phyloP scores from a whole-genome alignment of 129 eudicot genomes.

The Smallanthus sonchifolius region DNA sequence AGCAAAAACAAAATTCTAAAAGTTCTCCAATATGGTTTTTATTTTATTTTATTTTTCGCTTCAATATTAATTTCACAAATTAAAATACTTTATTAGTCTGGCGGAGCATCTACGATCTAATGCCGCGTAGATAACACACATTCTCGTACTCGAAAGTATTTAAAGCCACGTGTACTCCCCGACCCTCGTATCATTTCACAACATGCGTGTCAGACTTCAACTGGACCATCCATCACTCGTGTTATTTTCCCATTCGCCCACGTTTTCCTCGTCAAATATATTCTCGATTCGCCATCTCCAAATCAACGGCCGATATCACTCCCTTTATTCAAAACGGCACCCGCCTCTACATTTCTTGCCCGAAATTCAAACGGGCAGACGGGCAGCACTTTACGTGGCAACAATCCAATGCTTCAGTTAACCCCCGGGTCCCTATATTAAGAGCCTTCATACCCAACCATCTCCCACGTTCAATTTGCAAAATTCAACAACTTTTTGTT shows the following conservation, averaged over 20 bases:
- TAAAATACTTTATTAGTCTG: no score
- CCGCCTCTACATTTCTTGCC: conserved; percentile 10
- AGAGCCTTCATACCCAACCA: background rate
- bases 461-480: background rate
- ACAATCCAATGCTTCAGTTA: background rate
- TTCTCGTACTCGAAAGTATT: conserved; percentile 14
- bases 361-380: background rate
- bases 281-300: background rate
- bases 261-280: conserved; percentile 21
- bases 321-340: background rate
- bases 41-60: background rate
- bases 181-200: background rate
- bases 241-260: conserved; percentile 17
- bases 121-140: conserved; percentile 3
- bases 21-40: background rate
- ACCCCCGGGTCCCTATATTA: background rate
- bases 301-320: conserved; percentile 16
- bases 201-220: conserved; percentile 32
- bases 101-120: background rate
- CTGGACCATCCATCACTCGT: conserved; percentile 20
- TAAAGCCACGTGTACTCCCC: conserved; percentile 19
- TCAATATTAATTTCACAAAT: background rate
- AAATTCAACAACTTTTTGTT: no score
- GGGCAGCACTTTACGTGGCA: conserved; percentile 21
- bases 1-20: background rate